These are phyloP conservation scores for Citrullus colocynthis DNA, from an alignment of 306 rosid species.

Conservation along the genomic window DNA sequence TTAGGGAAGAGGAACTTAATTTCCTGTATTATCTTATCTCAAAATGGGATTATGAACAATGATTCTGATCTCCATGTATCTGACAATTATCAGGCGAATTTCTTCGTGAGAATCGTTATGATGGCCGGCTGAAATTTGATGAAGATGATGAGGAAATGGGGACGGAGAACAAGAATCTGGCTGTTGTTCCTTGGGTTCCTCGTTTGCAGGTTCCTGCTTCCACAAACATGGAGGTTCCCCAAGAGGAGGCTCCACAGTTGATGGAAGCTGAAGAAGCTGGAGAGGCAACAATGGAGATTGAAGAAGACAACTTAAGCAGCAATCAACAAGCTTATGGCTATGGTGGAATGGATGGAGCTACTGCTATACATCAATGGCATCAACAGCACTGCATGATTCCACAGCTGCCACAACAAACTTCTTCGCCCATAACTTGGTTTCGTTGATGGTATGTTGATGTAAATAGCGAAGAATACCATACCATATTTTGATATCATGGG, in stretches of 20 bases:
- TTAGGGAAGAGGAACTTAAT: background rate
- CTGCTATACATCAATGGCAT: slow-evolving; percentile 34
- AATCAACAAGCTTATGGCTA: slow-evolving; percentile 4
- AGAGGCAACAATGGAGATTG: slow-evolving; percentile 43
- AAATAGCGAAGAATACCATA: background rate
- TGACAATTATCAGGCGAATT: slow-evolving; percentile 25
- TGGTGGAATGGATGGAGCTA: slow-evolving; percentile 9
- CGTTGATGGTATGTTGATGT: slow-evolving; percentile 16
- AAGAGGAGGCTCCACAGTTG: slow-evolving; percentile 8
- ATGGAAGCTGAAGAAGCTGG: slow-evolving; percentile 47
- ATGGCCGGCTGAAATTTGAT: background rate
- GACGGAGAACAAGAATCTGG: slow-evolving; percentile 14
- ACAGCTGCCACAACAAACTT: slow-evolving; percentile 50
- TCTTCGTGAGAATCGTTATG: slow-evolving; percentile 15
- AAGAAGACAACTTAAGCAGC: slow-evolving; percentile 9
- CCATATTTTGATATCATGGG: background rate
- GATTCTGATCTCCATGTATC: background rate
- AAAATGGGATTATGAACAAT: background rate
- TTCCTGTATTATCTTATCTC: background rate
- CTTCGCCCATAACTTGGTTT: slow-evolving; percentile 68
- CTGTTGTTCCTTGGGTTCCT: slow-evolving; percentile 67
- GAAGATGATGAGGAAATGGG: slow-evolving; percentile 7
- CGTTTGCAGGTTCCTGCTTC: background rate
- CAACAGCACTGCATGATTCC: slow-evolving; percentile 70
- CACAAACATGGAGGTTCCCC: background rate